phyloP scores from a whole-genome alignment of 108 stramenopile genomes.

The Nitzschia sp. region DNA sequence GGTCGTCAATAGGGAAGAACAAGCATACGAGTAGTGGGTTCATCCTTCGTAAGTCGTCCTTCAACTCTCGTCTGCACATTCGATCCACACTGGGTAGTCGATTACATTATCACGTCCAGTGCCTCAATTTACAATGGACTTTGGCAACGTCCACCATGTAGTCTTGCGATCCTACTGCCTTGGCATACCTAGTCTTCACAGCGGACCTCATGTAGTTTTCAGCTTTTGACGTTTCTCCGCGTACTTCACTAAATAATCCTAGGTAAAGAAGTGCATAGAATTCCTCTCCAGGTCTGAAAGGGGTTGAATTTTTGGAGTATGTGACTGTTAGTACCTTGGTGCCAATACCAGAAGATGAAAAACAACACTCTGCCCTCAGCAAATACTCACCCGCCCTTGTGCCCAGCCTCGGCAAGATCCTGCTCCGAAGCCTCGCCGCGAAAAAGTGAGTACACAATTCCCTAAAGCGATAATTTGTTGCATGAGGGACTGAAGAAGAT shows the following conservation, averaged over 20 bases:
- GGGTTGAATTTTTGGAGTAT: no score
- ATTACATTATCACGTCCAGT: no score
- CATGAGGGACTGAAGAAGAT: not conserved
- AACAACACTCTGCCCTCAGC: not conserved
- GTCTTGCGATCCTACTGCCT: constrained; percentile 49
- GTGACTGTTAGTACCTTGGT: no score
- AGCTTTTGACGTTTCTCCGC: constrained; percentile 56
- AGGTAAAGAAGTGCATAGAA: constrained; percentile 75
- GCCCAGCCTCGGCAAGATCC: constrained; percentile 57
- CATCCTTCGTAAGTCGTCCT: no score
- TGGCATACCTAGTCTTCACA: constrained; percentile 54
- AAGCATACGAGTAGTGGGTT: no score
- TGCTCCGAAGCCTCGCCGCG: constrained; percentile 65
- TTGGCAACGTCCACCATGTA: constrained; percentile 76
- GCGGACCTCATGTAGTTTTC: constrained; percentile 64
- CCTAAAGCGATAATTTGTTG: constrained; percentile 9
- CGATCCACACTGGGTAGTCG: no score
- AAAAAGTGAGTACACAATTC: constrained; percentile 59
- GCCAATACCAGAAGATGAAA: not conserved
- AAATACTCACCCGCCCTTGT: constrained; percentile 36
- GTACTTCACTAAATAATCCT: constrained; percentile 54
- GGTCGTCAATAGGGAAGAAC: no score
- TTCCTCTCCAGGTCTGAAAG: constrained; percentile 47
- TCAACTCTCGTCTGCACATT: no score
- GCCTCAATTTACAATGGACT: constrained; percentile 28